Conservation (phyloP, 1,284 basidiomycete species). For the Cutaneotrichosporon sp. region DNA sequence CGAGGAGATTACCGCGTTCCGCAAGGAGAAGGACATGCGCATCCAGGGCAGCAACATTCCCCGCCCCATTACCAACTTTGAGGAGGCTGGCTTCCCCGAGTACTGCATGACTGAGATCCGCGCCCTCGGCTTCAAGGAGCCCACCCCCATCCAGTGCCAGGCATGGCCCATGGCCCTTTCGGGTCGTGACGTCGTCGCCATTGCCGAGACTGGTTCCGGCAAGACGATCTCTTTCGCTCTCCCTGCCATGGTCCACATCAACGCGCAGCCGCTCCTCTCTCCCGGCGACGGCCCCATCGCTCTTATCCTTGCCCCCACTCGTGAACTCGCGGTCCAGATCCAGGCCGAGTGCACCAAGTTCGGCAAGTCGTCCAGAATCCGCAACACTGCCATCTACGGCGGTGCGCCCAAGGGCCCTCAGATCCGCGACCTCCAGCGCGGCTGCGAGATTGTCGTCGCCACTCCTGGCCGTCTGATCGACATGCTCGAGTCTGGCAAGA, state of each 20-base stretch:
- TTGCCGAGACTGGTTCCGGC: constrained; percentile 93
- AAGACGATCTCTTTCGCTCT: constrained; percentile 98
- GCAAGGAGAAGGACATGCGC: constrained; percentile 81
- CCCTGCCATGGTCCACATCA: constrained; percentile 99
- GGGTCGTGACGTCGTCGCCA: constrained; percentile 91
- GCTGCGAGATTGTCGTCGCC: constrained; percentile 95
- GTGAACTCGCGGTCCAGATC: constrained; percentile 97
- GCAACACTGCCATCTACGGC: constrained; percentile 97
- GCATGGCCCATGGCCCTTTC: constrained; percentile 97
- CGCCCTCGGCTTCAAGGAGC: constrained; percentile 84
- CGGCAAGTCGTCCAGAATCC: constrained; percentile 92
- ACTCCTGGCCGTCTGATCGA: constrained; percentile 95
- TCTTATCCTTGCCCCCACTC: constrained; percentile 92
- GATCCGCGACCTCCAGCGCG: constrained; percentile 94
- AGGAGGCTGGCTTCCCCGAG: constrained; percentile 93
- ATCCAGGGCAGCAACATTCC: constrained; percentile 87
- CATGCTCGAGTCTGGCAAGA: constrained; percentile 94
- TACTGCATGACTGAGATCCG: constrained; percentile 92
- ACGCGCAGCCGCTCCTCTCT: constrained; percentile 91
- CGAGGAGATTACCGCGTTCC: constrained; percentile 83
- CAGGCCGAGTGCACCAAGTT: constrained; percentile 99
- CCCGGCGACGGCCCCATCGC: constrained; percentile 97
- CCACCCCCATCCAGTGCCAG: constrained; percentile 96
- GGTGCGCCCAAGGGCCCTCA: constrained; percentile 98
- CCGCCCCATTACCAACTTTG: constrained; percentile 85